A percentile compares a stretch with the other conserved stretches of the same genome.
phyloP scores from a whole-genome alignment of 1,284 basidiomycete species.

The Apiotrichum porosum region DNA sequence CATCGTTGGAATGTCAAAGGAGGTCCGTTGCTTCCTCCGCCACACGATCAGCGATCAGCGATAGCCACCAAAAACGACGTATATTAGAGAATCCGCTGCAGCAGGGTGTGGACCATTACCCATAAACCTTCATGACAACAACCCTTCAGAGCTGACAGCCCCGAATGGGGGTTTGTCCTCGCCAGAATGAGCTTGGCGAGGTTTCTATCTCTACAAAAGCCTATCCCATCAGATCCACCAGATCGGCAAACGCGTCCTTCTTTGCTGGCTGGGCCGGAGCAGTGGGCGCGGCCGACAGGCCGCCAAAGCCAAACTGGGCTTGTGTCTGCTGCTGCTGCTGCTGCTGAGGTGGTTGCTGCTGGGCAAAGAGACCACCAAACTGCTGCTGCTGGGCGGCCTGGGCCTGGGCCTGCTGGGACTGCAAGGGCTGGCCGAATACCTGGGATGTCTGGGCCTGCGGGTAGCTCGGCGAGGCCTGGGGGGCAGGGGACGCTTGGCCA shows the following conservation, averaged over 20 bases:
- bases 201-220: neutral
- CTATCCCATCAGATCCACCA: constrained; percentile 44
- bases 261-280: constrained; percentile 25
- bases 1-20: too few relatives aligned
- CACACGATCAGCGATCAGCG: too few relatives aligned
- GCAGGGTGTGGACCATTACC: too few relatives aligned
- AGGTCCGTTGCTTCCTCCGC: too few relatives aligned
- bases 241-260: constrained; percentile 49
- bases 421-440: neutral
- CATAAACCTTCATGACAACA: too few relatives aligned
- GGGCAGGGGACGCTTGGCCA: constrained; percentile 1
- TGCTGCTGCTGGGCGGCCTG: constrained; percentile 2
- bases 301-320: neutral
- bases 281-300: constrained; percentile 1
- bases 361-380: neutral
- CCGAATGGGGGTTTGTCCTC: too few relatives aligned
- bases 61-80: too few relatives aligned
- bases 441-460: too few relatives aligned
- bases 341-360: neutral
- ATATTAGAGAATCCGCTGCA: too few relatives aligned
- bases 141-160: too few relatives aligned
- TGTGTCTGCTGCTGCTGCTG: constrained; percentile 3
- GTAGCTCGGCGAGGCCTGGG: too few relatives aligned
- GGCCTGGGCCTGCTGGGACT: neutral
- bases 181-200: too few relatives aligned